A percentile compares a stretch with the other conserved stretches of the same genome.
Conservation (phyloP, 805 yeast genomes). For the Starmerella powellii region DNA sequence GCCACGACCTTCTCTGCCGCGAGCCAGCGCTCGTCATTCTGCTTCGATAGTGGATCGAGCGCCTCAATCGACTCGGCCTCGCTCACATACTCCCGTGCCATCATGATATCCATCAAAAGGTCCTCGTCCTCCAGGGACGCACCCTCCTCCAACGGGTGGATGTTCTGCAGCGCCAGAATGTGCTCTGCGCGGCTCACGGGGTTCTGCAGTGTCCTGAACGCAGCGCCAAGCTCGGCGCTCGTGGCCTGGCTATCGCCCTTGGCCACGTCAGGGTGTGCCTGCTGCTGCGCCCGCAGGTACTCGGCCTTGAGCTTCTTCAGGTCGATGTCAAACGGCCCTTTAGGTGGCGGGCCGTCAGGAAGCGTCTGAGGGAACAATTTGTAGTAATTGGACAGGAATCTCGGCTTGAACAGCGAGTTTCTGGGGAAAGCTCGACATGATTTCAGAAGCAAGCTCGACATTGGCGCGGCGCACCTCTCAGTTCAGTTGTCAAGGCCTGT, state of each 20-base stretch:
- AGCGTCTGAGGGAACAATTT: constrained; percentile 65
- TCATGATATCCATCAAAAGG: constrained; percentile 64
- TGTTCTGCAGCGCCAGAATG: constrained; percentile 36
- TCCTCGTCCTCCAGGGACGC: constrained; percentile 35
- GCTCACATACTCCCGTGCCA: constrained; percentile 73
- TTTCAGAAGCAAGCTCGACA: no score
- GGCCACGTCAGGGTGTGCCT: constrained; percentile 68
- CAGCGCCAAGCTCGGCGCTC: constrained; percentile 45
- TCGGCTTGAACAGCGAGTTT: not conserved
- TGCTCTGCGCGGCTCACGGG: constrained; percentile 66
- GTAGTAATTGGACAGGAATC: constrained; percentile 33
- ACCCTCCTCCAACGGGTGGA: constrained; percentile 43
- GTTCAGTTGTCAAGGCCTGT: no score
- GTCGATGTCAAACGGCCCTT: constrained; percentile 48
- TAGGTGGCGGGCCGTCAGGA: constrained; percentile 52
- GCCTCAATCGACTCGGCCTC: constrained; percentile 50
- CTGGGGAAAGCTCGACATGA: not conserved
- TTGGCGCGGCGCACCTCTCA: no score
- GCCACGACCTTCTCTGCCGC: constrained; percentile 37
- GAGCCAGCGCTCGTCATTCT: constrained; percentile 47
- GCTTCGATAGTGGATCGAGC: constrained; percentile 38
- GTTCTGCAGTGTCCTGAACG: constrained; percentile 56
- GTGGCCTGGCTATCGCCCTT: constrained; percentile 20
- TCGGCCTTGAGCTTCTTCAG: constrained; percentile 52
- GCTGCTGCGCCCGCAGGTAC: constrained; percentile 58